Conservation (phyloP, 257 asterid genomes). For the Hygrophila difformis region DNA sequence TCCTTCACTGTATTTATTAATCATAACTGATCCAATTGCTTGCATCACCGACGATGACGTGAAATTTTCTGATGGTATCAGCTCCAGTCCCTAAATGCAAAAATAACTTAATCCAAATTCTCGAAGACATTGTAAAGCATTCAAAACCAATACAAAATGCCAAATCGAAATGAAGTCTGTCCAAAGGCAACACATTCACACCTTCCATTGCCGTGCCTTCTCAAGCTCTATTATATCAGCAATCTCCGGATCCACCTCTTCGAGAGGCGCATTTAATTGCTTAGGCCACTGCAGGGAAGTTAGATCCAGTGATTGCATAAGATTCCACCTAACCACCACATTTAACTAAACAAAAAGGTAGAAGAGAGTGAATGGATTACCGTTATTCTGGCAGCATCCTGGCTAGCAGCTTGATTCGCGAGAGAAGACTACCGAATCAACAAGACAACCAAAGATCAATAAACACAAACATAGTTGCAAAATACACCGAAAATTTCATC, state of each 20-base stretch:
- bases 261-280: constrained; percentile 69
- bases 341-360: not conserved
- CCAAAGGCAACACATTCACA: constrained; percentile 9
- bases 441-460: constrained; percentile 10
- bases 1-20: constrained; percentile 93
- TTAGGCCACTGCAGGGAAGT: constrained; percentile 58
- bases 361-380: constrained; percentile 21
- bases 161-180: not conserved
- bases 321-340: not conserved
- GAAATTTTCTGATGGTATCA: constrained; percentile 90
- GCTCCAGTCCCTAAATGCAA: constrained; percentile 65
- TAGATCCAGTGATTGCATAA: constrained; percentile 22
- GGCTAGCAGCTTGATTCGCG: constrained; percentile 43
- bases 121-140: too few species aligned
- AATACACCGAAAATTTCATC: not conserved
- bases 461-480: not conserved
- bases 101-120: constrained; percentile 10
- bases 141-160: not conserved
- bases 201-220: constrained; percentile 98
- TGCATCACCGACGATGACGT: constrained; percentile 92
- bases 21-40: constrained; percentile 98
- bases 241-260: constrained; percentile 81
- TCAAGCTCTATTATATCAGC: constrained; percentile 86
- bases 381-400: constrained; percentile 49
- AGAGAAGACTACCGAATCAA: constrained; percentile 44